These are phyloP conservation scores for Bondarzewia mesenterica DNA, from an alignment of 1,284 basidiomycete species.

Conservation along the genomic window DNA sequence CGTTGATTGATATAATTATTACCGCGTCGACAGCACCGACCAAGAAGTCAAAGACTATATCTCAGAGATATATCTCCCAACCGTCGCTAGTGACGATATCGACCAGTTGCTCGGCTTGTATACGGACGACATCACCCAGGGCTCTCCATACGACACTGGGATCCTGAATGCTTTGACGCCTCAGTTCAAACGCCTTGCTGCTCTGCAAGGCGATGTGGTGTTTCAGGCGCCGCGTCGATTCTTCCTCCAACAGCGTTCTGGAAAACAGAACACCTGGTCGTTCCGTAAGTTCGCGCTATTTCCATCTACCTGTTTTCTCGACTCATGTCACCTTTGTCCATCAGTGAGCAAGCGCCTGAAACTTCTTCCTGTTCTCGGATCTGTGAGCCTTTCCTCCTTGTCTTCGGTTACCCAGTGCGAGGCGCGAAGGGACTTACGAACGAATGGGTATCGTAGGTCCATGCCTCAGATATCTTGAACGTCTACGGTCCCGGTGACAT, in stretches of 20 bases:
- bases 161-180: slow-evolving; percentile 34
- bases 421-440: background rate
- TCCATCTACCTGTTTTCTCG: background rate
- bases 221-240: slow-evolving; percentile 50
- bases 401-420: background rate
- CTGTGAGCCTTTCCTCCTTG: slow-evolving; percentile 23
- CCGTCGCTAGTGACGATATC: slow-evolving; percentile 20
- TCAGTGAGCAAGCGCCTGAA: slow-evolving; percentile 40
- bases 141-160: slow-evolving; percentile 47
- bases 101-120: slow-evolving; percentile 29
- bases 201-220: slow-evolving; percentile 41
- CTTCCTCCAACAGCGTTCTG: slow-evolving; percentile 33
- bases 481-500: slow-evolving; percentile 27
- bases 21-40: slow-evolving; percentile 23
- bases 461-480: slow-evolving; percentile 31
- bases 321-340: background rate
- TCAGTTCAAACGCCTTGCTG: slow-evolving; percentile 45
- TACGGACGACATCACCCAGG: slow-evolving; percentile 32
- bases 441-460: slow-evolving; percentile 15
- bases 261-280: slow-evolving; percentile 38
- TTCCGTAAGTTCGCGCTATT: slow-evolving; percentile 28
- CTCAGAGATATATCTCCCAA: slow-evolving; percentile 23
- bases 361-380: slow-evolving; percentile 31
- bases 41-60: slow-evolving; percentile 29
- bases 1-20: background rate